Evolutionary conservation across 305 asterid genomes (phyloP).

Genomic region (Fraxinus albicans): DNA sequence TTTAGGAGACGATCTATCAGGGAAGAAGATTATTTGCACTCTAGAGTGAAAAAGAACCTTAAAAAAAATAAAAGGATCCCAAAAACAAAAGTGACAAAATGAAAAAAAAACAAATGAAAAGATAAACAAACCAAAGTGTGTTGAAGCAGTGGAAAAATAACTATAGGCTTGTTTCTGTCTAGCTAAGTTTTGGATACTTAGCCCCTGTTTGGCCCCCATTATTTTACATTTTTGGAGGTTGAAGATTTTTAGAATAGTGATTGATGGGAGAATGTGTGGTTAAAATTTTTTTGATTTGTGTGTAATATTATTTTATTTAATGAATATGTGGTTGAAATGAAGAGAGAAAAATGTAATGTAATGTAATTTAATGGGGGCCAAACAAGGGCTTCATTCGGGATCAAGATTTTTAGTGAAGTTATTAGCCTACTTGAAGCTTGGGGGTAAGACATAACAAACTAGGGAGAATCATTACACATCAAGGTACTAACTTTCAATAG

Average conservation of each 20-base stretch:
- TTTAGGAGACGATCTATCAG: too few relatives aligned
- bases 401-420: background rate
- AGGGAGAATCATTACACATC: background rate
- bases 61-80: background rate
- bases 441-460: background rate
- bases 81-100: background rate
- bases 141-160: background rate
- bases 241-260: too few relatives aligned
- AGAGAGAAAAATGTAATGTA: too few relatives aligned
- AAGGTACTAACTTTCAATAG: background rate
- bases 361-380: too few relatives aligned
- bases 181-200: background rate
- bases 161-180: background rate
- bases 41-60: background rate
- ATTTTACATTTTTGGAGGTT: too few relatives aligned
- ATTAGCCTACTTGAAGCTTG: background rate
- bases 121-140: background rate
- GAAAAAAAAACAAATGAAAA: background rate
- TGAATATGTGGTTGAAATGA: too few relatives aligned
- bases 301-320: too few relatives aligned
- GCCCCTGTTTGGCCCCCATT: too few relatives aligned
- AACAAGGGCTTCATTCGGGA: background rate
- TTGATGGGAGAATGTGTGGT: too few relatives aligned
- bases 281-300: too few relatives aligned
- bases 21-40: too few relatives aligned